Conservation (phyloP, 2,329 filamentous ascomycete genomes). For the Colletotrichum tropicicola region DNA sequence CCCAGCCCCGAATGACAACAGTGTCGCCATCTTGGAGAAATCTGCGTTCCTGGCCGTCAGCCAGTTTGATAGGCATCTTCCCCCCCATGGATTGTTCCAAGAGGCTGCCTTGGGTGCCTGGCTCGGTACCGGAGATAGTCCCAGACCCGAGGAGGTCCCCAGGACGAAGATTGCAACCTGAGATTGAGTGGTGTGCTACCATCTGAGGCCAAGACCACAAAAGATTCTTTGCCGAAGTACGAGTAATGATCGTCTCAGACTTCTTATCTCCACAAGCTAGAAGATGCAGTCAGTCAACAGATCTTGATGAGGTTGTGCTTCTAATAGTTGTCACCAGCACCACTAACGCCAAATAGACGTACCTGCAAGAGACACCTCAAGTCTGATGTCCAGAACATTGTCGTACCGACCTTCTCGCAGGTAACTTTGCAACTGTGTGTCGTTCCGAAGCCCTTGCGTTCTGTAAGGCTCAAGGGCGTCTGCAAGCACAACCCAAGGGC, state of each 20-base stretch:
- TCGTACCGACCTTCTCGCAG: slow-evolving; percentile 63
- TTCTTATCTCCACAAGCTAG: no score
- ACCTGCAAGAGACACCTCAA: slow-evolving; percentile 50
- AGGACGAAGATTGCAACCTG: slow-evolving; percentile 76
- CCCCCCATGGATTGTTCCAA: slow-evolving; percentile 78
- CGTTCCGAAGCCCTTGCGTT: slow-evolving; percentile 38
- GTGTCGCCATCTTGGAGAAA: slow-evolving; percentile 82
- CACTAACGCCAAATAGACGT: no score
- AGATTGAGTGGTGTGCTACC: slow-evolving; percentile 82
- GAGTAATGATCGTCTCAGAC: slow-evolving; percentile 46
- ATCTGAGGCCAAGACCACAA: slow-evolving; percentile 87
- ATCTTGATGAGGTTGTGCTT: no score
- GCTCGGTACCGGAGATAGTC: slow-evolving; percentile 73
- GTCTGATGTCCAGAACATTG: slow-evolving; percentile 46
- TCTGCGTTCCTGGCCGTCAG: slow-evolving; percentile 71
- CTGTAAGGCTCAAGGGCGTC: slow-evolving; percentile 58
- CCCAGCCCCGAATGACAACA: slow-evolving; percentile 70
- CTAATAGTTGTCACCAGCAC: no score
- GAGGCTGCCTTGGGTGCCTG: slow-evolving; percentile 73
- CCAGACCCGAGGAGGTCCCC: slow-evolving; percentile 82
- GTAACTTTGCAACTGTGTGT: slow-evolving; percentile 44
- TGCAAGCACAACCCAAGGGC: slow-evolving; percentile 68
- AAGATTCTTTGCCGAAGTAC: slow-evolving; percentile 54
- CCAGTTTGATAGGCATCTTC: slow-evolving; percentile 69
- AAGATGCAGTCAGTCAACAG: no score